Evolutionary conservation across 2,329 filamentous ascomycete genomes (phyloP).

Genomic region (Fusarium aywerte): DNA sequence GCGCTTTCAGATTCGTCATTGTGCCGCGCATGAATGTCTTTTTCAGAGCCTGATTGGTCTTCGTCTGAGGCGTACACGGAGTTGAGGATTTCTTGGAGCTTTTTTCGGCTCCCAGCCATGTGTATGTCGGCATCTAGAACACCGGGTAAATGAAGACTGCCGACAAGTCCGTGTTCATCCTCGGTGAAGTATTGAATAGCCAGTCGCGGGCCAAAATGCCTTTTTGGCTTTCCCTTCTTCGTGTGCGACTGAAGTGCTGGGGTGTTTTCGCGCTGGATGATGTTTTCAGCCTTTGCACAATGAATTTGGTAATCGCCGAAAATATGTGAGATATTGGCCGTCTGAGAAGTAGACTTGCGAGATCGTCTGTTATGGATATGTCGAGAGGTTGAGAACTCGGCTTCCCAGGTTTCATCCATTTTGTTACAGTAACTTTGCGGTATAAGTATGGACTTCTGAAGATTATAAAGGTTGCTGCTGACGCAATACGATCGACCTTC

Average conservation of each 20-base stretch:
- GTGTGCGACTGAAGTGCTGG: not conserved
- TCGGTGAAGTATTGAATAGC: not conserved
- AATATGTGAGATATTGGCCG: not conserved
- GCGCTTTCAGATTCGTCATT: not conserved
- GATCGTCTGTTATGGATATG: constrained; percentile 15
- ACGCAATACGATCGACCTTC: no score
- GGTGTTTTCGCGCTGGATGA: not conserved
- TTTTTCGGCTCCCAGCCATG: constrained; percentile 15
- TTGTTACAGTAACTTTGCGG: fast-evolving
- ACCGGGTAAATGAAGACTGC: not conserved
- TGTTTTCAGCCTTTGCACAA: not conserved
- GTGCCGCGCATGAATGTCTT: not conserved
- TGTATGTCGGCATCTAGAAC: constrained; percentile 7
- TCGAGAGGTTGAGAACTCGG: not conserved
- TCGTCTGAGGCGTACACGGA: not conserved
- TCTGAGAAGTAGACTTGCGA: not conserved
- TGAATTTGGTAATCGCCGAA: constrained; percentile 12
- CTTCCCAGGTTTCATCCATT: not conserved
- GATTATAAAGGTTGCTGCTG: not conserved
- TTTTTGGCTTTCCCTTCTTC: not conserved
- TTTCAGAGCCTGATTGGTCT: not conserved
- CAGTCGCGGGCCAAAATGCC: not conserved
- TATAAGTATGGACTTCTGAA: not conserved
- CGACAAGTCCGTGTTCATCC: not conserved
- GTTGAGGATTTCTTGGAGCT: not conserved